Evolutionary conservation across 2,329 filamentous ascomycete genomes (phyloP), one percentile per base, ranked within the genome.

Genomic region (Emericellopsis atlantica): DNA sequence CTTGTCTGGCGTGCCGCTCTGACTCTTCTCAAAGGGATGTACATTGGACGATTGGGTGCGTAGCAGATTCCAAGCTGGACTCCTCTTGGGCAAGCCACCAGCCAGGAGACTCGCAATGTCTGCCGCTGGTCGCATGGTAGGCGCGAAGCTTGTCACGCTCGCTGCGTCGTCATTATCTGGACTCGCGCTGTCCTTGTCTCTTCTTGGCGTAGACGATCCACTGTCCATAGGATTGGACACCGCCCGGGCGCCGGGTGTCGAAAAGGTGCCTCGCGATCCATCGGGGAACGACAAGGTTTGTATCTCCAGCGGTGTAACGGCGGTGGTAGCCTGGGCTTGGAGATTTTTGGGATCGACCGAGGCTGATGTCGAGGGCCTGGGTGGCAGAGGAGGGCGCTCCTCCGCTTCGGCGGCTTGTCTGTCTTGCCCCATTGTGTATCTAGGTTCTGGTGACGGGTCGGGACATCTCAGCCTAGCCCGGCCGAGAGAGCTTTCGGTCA

Each of bases 61-160:
- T 22, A 88, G 63, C 39, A 83, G 62, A 48, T 72, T 73, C 76
- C 84, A 85, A 4, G 83, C 79, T 15, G 77, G 71, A 52, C 76
- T 85, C 50, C 73, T 76, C 44, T 70, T 71, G 48, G 76, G 74
- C 31, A 81, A 60, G 21, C 84, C 79, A 34, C 86, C 84, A 9
- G 78, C 79, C 36, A 95, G 73, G 16, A 95, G 68, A 53, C 89
- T 94, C 44, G 88, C 88, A 22, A 85, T 74, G 48, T 95, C 88
- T 4, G 78, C 79, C 1, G 70, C 70, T 15, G 69, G 73, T 32
- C 71, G 79, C 61, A 70, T 64, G 6, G 72, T 81, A 1, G 79
- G 79, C 26, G 76, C 72, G 52, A 75, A 74, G 62, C 81, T 86
- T 58, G 70, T 69, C 43, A 85, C 57, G 54, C 81, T 86, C 48